Percentiles rank a stretch among this genome's conserved stretches.
Evolutionary conservation across 1,284 basidiomycete genomes (phyloP).

Genomic region (Malassezia sympodialis): DNA sequence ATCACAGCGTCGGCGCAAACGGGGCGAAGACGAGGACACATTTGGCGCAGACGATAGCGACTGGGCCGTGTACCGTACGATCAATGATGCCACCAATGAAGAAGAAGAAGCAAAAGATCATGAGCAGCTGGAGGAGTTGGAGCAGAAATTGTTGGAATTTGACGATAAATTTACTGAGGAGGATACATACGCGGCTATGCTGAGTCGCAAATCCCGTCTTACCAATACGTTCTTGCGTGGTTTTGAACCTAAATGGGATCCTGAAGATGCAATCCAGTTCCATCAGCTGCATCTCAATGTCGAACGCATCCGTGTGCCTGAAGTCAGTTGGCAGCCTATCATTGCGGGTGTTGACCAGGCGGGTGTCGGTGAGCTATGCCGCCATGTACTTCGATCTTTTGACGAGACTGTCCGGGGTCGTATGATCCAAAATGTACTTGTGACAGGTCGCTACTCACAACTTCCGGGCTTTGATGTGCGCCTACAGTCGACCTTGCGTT

Average conservation of each 20-base stretch:
- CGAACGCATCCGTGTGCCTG: slow-evolving; percentile 86
- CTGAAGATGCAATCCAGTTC: slow-evolving; percentile 55
- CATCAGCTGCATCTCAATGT: slow-evolving; percentile 79
- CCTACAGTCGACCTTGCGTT: slow-evolving; percentile 55
- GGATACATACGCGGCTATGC: slow-evolving; percentile 69
- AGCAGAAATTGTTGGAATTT: slow-evolving; percentile 68
- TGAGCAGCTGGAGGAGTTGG: slow-evolving; percentile 71
- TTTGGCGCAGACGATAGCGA: slow-evolving; percentile 93
- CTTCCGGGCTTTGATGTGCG: slow-evolving; percentile 47
- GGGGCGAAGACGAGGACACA: slow-evolving; percentile 61
- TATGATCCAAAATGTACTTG: slow-evolving; percentile 51
- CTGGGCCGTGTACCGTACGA: slow-evolving; percentile 96
- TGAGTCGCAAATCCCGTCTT: slow-evolving; percentile 68
- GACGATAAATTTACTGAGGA: slow-evolving; percentile 73
- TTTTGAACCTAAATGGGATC: slow-evolving; percentile 28
- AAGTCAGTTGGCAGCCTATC: slow-evolving; percentile 81
- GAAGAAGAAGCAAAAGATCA: slow-evolving; percentile 68
- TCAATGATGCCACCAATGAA: slow-evolving; percentile 74
- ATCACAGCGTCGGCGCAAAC: slow-evolving; percentile 51
- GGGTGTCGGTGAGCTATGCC: slow-evolving; percentile 78
- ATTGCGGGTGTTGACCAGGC: slow-evolving; percentile 94
- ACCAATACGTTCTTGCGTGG: slow-evolving; percentile 67
- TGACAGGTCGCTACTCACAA: slow-evolving; percentile 20
- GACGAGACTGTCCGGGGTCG: slow-evolving; percentile 56
- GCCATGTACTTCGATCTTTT: slow-evolving; percentile 75